Conservation (phyloP, 2,329 filamentous ascomycete species). For the Nannizziopsis barbatae region DNA sequence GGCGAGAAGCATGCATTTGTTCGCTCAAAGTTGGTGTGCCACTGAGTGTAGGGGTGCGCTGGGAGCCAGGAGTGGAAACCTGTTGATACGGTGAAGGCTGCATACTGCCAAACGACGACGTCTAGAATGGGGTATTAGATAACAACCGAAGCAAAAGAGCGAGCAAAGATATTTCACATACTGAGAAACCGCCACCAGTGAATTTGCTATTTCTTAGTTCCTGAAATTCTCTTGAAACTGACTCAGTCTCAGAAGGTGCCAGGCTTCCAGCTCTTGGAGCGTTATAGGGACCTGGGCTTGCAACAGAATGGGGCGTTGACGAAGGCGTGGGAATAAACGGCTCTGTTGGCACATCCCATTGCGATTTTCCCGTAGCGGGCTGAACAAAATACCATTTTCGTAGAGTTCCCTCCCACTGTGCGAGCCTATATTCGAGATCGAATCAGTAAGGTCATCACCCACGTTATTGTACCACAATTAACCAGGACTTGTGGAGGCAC, state of each 20-base stretch:
- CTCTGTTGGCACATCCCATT: conserved; percentile 34
- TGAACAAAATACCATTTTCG: conserved; percentile 34
- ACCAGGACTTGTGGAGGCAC: conserved; percentile 12
- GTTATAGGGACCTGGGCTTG: conserved; percentile 16
- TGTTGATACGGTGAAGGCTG: conserved; percentile 11
- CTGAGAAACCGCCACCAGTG: conserved; percentile 12
- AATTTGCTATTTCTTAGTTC: conserved; percentile 14
- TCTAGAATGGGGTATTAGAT: conserved; percentile 2
- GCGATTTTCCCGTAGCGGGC: conserved; percentile 29
- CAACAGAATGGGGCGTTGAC: conserved; percentile 19
- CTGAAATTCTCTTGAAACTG: conserved; percentile 14
- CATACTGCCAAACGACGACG: conserved; percentile 7
- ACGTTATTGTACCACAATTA: neutral
- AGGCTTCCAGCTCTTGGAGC: conserved; percentile 12
- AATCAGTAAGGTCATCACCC: neutral
- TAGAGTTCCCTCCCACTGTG: conserved; percentile 31
- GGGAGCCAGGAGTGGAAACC: conserved; percentile 5
- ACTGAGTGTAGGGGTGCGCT: conserved; percentile 10
- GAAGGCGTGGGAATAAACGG: conserved; percentile 28
- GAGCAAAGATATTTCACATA: conserved; percentile 7
- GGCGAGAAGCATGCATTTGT: conserved; percentile 9
- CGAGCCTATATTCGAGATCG: conserved; percentile 22
- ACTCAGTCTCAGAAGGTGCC: conserved; percentile 14
- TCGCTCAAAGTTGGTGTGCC: conserved; percentile 9
- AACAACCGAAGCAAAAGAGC: neutral